Base-by-base conservation (phyloP, 371 early-diverging fungal genomes). In the Mucor lusitanicus region DNA sequence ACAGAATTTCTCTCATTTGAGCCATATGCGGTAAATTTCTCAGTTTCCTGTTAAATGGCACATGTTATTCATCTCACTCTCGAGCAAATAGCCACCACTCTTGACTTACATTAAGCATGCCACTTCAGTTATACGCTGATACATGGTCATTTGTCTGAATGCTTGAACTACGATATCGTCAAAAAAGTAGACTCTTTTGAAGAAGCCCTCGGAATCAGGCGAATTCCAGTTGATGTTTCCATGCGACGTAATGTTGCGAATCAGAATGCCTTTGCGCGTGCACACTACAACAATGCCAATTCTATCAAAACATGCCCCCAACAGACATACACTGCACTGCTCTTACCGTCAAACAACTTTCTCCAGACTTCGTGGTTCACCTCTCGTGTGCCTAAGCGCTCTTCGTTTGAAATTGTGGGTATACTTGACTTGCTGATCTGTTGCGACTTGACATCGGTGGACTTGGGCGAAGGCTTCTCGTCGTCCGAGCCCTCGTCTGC, bases 131-230 rank as follows among this genome's bases (percentile, higher is more conserved):
- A 84, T 77, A 17, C 84, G 72, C 40, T 84, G 84, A 66, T 81
- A 77, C 82, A 81, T 77, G 11, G 84, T 81, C 84, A 84, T 84
- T 37, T 81, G 78, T 42, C 84, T 68, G 62, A 84, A 84, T 21
- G 77, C 76, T 61, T 84, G 84, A 0, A 84, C 79, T 0, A 84
- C 84, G 21, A 77, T 79, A 61, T 74, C 63, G 7, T 80, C 71
- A 62, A 80, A 67, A 61, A 80, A 81, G 39, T 84, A 84, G 1
- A 84, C 84, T 39, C 82, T 74, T 42, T 84, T 84, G 48, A 84
- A 84, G 61, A 76, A 84, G 0, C 84, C 84, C 65, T 84, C 84
- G 19, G 84, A 82, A 60, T 80, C 74, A 15, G 84, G 82, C 17
- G 74, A 65, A 37, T 67, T 69, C 76, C 78, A 78, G 42, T 81